Evolutionary conservation across 495 filamentous ascomycete species (phyloP), one percentile per base, ranked within the genome.

Genomic region (Sabuloglossum arenarium): DNA sequence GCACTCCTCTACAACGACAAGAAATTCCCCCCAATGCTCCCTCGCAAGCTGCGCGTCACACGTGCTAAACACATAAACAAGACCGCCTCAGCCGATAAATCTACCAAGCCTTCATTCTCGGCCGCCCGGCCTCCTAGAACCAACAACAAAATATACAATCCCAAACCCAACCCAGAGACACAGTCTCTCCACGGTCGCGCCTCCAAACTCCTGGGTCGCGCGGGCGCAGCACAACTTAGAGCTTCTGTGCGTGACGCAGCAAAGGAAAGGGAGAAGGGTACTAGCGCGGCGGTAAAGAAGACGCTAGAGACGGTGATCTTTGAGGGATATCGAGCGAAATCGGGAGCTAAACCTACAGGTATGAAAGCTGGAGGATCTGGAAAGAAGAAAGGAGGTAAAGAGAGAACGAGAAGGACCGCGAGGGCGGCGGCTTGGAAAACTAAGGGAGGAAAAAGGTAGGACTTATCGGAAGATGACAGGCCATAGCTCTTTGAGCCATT

Each of bases 21-120:
- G 75, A 90, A 85, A 59, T 96, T 88, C 67, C 88, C 88, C 9
- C 89, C 90, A 0, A 79, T 94, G 74, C 76, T 96, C 12, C 91
- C 93, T 31, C 80, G 93, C 8, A 81, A 82, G 57, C 73, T 99
- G 11, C 82, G 93, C 32, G 90, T 99, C 53, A 79, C 75, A 4
- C 81, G 90, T 12, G 91, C 90, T 54, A 88, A 86, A 62, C 80
- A 81, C 50, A 70, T 81, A 39, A 78, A 79, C 60, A 84, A 88
- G 65, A 82, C 24, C 69, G 73, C 29, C 70, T 73, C 24, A 72
- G 67, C 70, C 70, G 54, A 67, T 58, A 58, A 68, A 54, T 42
- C 59, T 42, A 8, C 60, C 46, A 58, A 63, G 59, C 60, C 52
- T 59, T 54, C 54, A 31, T 45, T 50, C 45, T 21, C 55, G 5